phyloP scores from a whole-genome alignment of 202 grass and related monocot species.

The Schoenoplectus triqueter region DNA sequence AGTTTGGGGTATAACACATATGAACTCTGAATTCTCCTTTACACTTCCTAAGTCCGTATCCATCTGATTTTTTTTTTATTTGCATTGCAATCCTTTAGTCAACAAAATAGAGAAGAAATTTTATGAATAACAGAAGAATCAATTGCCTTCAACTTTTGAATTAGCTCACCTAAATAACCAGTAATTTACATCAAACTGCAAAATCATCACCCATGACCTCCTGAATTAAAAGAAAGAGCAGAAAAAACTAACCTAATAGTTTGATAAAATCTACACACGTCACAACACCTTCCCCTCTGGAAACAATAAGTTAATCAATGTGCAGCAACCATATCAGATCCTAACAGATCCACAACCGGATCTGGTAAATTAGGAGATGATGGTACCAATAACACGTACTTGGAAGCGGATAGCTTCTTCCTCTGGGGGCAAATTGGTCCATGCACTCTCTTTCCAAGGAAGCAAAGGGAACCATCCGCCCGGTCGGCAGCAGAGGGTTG shows the following conservation, averaged over 20 bases:
- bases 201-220: conserved; percentile 18
- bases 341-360: conserved; percentile 54
- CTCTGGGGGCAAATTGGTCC: conserved; percentile 50
- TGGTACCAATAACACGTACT: conserved; percentile 51
- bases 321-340: conserved; percentile 63
- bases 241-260: conserved; percentile 44
- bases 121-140: neutral
- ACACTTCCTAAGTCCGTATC: neutral
- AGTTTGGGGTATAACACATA: neutral
- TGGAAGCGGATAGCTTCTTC: conserved; percentile 70
- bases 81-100: neutral
- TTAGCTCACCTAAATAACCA: neutral
- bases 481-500: neutral
- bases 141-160: neutral
- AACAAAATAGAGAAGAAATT: neutral
- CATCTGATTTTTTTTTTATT: neutral
- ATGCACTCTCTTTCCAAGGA: conserved; percentile 34
- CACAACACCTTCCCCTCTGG: neutral
- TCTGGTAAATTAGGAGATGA: conserved; percentile 47
- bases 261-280: conserved; percentile 14
- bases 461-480: conserved; percentile 25
- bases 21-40: neutral
- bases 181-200: conserved; percentile 34
- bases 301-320: conserved; percentile 47
- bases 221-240: conserved; percentile 14